phyloP scores from a whole-genome alignment of 2,329 filamentous ascomycete genomes.

The Dactylellina sp. region DNA sequence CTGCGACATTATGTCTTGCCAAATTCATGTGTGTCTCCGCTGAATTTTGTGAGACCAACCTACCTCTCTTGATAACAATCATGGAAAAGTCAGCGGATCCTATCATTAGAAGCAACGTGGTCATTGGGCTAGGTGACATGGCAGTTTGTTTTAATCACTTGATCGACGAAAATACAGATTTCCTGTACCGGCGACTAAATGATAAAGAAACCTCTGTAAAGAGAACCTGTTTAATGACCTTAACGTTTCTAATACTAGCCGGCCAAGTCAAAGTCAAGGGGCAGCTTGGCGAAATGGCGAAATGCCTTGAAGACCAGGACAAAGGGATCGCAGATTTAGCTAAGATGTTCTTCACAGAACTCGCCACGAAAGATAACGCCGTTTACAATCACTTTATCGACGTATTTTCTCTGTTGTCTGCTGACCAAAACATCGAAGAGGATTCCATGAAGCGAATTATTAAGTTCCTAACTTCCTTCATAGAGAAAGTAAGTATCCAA shows the following conservation, averaged over 20 bases:
- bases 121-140: conserved; percentile 98
- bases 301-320: conserved; percentile 96
- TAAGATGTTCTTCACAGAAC: conserved; percentile 97
- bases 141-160: conserved; percentile 99
- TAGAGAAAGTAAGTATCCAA: conserved; percentile 81
- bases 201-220: conserved; percentile 91
- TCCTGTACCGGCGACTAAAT: conserved; percentile 91
- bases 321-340: conserved; percentile 92
- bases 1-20: conserved; percentile 91
- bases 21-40: conserved; percentile 94
- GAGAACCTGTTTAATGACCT: conserved; percentile 96
- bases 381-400: conserved; percentile 99
- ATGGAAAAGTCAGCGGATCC: conserved; percentile 94
- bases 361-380: conserved; percentile 97
- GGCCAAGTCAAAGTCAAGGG: conserved; percentile 99
- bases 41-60: conserved; percentile 93
- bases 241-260: conserved; percentile 95
- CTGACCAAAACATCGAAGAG: conserved; percentile 82
- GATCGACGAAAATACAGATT: conserved; percentile 99
- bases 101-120: conserved; percentile 92
- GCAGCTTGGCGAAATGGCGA: conserved; percentile 98
- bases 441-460: conserved; percentile 87
- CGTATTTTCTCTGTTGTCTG: conserved; percentile 93
- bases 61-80: conserved; percentile 94
- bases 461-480: conserved; percentile 92